A percentile compares a stretch with the other conserved stretches of the same genome.
phyloP scores from a whole-genome alignment of 257 asterid species.

The Capsicum rhomboideum region DNA sequence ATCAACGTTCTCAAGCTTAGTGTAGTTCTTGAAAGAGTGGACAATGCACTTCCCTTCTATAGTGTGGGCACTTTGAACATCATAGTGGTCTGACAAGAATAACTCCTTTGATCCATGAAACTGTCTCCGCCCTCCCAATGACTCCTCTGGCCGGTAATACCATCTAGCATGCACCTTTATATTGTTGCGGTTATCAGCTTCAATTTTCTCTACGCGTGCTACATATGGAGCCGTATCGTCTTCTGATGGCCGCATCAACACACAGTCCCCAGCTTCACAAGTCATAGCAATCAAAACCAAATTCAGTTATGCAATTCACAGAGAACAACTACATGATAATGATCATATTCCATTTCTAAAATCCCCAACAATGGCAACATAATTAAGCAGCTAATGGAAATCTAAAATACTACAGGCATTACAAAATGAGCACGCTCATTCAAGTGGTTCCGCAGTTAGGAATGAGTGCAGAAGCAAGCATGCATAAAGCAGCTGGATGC shows the following conservation, averaged over 20 bases:
- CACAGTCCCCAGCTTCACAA: slow-evolving; percentile 54
- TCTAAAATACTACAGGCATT: neutral
- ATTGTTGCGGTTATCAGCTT: slow-evolving; percentile 34
- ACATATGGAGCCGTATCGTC: slow-evolving; percentile 40
- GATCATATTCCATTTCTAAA: neutral
- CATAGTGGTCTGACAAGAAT: slow-evolving; percentile 53
- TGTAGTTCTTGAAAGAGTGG: slow-evolving; percentile 50
- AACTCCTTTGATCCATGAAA: slow-evolving; percentile 63
- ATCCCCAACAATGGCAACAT: neutral
- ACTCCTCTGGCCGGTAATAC: slow-evolving; percentile 73
- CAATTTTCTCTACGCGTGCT: slow-evolving; percentile 53
- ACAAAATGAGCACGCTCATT: neutral
- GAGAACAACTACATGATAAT: neutral
- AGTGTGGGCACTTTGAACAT: slow-evolving; percentile 50
- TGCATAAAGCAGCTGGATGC: neutral
- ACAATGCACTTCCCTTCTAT: slow-evolving; percentile 60
- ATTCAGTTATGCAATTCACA: slow-evolving; percentile 3
- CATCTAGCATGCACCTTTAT: slow-evolving; percentile 43
- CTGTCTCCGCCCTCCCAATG: slow-evolving; percentile 52
- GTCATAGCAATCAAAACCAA: neutral
- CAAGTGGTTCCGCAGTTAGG: neutral
- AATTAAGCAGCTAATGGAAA: neutral
- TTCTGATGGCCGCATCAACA: slow-evolving; percentile 44
- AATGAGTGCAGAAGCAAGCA: neutral
- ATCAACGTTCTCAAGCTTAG: slow-evolving; percentile 38